Evolutionary conservation across 257 asterid genomes (phyloP).

Genomic region (Gynochthodes officinalis): DNA sequence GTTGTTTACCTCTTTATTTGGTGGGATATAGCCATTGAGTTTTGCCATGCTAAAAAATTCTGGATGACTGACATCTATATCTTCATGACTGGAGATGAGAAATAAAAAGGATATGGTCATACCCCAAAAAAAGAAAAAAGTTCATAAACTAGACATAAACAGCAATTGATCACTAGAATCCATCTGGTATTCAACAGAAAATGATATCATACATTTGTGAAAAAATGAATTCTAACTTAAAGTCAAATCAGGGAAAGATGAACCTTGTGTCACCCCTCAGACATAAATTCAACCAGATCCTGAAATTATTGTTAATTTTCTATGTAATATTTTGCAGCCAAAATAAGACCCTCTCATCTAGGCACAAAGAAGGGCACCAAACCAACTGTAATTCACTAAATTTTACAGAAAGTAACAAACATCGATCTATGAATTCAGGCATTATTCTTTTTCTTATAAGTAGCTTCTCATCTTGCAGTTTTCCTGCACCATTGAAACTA

Average conservation of each 20-base stretch:
- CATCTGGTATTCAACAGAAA: background rate
- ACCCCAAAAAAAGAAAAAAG: constrained; percentile 6
- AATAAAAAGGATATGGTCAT: constrained; percentile 13
- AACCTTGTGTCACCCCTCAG: background rate
- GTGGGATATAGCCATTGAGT: constrained; percentile 85
- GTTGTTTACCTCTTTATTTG: constrained; percentile 76
- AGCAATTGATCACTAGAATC: background rate
- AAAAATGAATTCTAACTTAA: background rate
- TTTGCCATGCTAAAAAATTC: constrained; percentile 83
- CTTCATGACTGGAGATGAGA: constrained; percentile 70
- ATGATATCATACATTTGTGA: background rate
- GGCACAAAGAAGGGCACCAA: background rate
- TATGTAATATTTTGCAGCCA: background rate
- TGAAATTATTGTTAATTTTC: background rate
- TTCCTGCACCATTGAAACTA: background rate
- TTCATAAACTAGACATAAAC: background rate
- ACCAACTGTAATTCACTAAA: background rate
- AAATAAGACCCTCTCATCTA: background rate
- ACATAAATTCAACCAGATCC: background rate
- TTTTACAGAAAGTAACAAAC: background rate
- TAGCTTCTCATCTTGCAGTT: background rate
- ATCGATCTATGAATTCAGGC: background rate
- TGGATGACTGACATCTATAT: constrained; percentile 92
- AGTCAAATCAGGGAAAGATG: background rate
- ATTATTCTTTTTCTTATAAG: background rate